These are phyloP conservation scores for Medicago ruthenica DNA, from an alignment of 306 rosid species.

Conservation along the genomic window DNA sequence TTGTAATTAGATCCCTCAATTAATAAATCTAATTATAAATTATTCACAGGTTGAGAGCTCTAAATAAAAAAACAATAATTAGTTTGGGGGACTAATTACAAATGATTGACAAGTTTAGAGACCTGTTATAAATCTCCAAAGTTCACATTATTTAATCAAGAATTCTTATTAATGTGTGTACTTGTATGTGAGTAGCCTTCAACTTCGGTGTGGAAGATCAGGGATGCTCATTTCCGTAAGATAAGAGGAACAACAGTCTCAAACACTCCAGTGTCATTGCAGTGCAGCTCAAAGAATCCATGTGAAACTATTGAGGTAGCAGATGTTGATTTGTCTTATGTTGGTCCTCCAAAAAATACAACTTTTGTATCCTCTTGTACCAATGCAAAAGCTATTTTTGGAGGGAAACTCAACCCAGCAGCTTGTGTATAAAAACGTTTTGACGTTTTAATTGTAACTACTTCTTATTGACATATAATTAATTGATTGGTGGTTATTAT, in stretches of 20 bases:
- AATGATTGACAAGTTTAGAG: too few relatives aligned
- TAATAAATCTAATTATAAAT: too few relatives aligned
- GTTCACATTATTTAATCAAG: too few relatives aligned
- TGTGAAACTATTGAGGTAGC: constrained; percentile 55
- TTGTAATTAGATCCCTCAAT: too few relatives aligned
- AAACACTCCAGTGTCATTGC: constrained; percentile 53
- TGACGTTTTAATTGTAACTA: neutral
- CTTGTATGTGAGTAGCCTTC: constrained; percentile 44
- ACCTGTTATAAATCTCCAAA: too few relatives aligned
- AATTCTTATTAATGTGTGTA: neutral
- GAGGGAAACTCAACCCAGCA: constrained; percentile 57
- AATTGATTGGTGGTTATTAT: neutral
- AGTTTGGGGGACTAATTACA: too few relatives aligned
- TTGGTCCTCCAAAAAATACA: neutral
- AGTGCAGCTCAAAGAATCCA: constrained; percentile 59
- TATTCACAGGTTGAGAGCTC: too few relatives aligned
- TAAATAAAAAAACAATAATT: too few relatives aligned
- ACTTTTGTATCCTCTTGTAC: constrained; percentile 46
- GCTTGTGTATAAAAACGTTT: constrained; percentile 40
- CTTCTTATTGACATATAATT: neutral
- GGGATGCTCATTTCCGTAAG: constrained; percentile 62
- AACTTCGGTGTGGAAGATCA: constrained; percentile 59
- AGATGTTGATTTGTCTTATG: constrained; percentile 50
- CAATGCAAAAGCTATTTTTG: constrained; percentile 52
- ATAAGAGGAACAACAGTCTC: constrained; percentile 59